Percentiles rank a stretch among this genome's conserved stretches.
phyloP scores from a whole-genome alignment of 139 green algal genomes.

The Haematococcus lacustris region DNA sequence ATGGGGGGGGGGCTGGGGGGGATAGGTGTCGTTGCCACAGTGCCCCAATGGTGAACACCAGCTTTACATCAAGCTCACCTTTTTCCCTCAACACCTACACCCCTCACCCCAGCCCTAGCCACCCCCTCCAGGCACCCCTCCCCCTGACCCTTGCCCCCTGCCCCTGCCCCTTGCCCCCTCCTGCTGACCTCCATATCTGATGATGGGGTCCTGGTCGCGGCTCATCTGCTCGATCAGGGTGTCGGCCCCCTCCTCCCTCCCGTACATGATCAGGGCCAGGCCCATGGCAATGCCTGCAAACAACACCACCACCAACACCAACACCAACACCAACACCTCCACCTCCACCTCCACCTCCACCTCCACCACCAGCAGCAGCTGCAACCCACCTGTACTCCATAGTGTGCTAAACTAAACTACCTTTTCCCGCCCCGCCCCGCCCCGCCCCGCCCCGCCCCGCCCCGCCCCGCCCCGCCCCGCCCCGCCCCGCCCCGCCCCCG shows the following conservation, averaged over 20 bases:
- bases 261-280: slow-evolving; percentile 79
- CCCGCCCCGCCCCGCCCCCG: too few species aligned
- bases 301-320: not conserved
- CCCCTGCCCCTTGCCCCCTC: not conserved
- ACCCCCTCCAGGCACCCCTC: not conserved
- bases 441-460: too few species aligned
- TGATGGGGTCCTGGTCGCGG: slow-evolving; percentile 72
- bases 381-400: too few species aligned
- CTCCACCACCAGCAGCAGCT: too few species aligned
- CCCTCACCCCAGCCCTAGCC: not conserved
- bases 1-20: not conserved
- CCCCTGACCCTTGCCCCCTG: not conserved
- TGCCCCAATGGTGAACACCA: too few species aligned
- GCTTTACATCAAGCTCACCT: too few species aligned
- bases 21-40: too few species aligned
- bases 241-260: slow-evolving; percentile 89
- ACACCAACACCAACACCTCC: not conserved
- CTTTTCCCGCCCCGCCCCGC: too few species aligned
- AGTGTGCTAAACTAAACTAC: too few species aligned
- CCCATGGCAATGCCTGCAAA: slow-evolving; percentile 66
- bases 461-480: too few species aligned
- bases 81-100: too few species aligned
- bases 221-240: slow-evolving; percentile 85
- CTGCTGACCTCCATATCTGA: slow-evolving; percentile 74
- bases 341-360: too few species aligned